phyloP scores from a whole-genome alignment of 1,284 basidiomycete genomes.

The Hypsizygus ulmarius region DNA sequence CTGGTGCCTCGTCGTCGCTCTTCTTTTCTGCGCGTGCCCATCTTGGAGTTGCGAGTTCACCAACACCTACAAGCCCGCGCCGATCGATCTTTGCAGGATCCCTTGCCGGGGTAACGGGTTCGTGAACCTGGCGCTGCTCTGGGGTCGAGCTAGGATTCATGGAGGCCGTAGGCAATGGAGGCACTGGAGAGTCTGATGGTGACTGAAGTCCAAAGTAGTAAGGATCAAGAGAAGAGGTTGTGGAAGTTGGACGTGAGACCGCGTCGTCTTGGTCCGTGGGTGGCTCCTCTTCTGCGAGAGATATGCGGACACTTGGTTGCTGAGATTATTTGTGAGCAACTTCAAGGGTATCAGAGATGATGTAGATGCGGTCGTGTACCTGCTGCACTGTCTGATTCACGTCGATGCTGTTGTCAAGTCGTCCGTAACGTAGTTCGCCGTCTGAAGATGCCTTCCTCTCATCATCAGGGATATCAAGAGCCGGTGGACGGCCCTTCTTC shows the following conservation, averaged over 20 bases:
- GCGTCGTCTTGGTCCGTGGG: constrained; percentile 29
- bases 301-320: constrained; percentile 41
- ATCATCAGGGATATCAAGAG: constrained; percentile 36
- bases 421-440: constrained; percentile 30
- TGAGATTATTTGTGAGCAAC: constrained; percentile 9
- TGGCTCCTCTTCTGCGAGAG: constrained; percentile 30
- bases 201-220: constrained; percentile 76
- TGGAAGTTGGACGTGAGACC: constrained; percentile 58
- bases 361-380: constrained; percentile 18
- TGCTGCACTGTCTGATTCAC: constrained; percentile 19
- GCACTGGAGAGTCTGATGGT: constrained; percentile 59
- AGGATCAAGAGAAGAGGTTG: constrained; percentile 75
- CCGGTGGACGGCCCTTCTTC: constrained; percentile 38
- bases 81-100: constrained; percentile 87
- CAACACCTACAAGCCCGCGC: constrained; percentile 87
- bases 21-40: constrained; percentile 62
- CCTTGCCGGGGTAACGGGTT: constrained; percentile 69
- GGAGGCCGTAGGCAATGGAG: constrained; percentile 41
- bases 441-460: constrained; percentile 31
- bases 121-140: constrained; percentile 35
- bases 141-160: constrained; percentile 39
- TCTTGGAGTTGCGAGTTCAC: constrained; percentile 95
- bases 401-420: constrained; percentile 17
- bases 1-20: constrained; percentile 30
- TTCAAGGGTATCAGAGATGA: constrained; percentile 9